A percentile compares a stretch with the other conserved stretches of the same genome.
Conservation (phyloP, 2,329 filamentous ascomycete species). For the Tolypocladium guangdongense region DNA sequence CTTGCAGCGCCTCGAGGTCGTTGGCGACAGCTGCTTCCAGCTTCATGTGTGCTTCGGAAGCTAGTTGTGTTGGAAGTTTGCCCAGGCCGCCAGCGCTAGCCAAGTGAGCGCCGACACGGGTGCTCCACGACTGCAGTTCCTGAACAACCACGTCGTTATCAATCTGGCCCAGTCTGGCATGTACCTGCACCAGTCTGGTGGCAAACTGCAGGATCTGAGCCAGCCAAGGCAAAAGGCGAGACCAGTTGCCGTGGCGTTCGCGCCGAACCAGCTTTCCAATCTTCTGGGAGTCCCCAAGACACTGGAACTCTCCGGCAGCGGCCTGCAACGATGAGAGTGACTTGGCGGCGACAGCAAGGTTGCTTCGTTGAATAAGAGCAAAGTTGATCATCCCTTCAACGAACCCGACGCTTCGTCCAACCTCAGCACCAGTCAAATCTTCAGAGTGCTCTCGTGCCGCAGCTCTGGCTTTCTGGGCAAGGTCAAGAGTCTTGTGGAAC, state of each 20-base stretch:
- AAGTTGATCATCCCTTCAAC: constrained; percentile 74
- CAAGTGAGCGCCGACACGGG: constrained; percentile 33
- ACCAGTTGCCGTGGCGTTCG: constrained; percentile 12
- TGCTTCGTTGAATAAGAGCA: constrained; percentile 47
- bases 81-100: constrained; percentile 30
- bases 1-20: constrained; percentile 25
- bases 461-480: constrained; percentile 57
- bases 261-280: constrained; percentile 11
- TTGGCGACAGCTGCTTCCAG: constrained; percentile 23
- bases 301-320: constrained; percentile 24
- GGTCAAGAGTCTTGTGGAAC: constrained; percentile 69
- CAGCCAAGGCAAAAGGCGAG: constrained; percentile 44
- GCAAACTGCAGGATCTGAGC: constrained; percentile 55
- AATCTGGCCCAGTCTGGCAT: constrained; percentile 50
- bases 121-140: constrained; percentile 38
- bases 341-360: constrained; percentile 29
- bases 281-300: constrained; percentile 19
- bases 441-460: constrained; percentile 65
- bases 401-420: constrained; percentile 68
- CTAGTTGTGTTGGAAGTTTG: constrained; percentile 40
- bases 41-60: constrained; percentile 23
- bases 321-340: constrained; percentile 27
- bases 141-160: constrained; percentile 34
- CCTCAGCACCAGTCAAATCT: constrained; percentile 73
- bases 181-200: constrained; percentile 50